These are phyloP conservation scores for Calonectria multiphialidica DNA, from an alignment of 2,329 filamentous ascomycete genomes.

Conservation along the genomic window DNA sequence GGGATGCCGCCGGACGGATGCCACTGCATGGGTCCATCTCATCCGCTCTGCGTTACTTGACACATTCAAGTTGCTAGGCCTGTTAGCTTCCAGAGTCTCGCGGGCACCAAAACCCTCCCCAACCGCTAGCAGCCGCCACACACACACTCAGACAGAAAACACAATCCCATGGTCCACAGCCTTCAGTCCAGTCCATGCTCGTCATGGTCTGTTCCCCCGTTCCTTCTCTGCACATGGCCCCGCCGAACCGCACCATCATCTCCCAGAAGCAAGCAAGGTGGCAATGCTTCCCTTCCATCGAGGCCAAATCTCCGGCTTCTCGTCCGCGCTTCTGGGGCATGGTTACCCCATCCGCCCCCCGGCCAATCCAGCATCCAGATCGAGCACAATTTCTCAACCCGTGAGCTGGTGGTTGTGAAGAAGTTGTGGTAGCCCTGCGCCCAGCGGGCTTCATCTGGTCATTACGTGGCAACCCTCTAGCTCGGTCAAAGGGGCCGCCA, in stretches of 20 bases:
- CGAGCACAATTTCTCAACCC: conserved; percentile 11
- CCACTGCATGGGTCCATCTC: conserved; percentile 37
- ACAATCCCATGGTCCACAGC: conserved; percentile 13
- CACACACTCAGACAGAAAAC: conserved; percentile 14
- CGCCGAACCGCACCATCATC: conserved; percentile 41
- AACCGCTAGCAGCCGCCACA: conserved; percentile 12
- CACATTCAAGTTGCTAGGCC: conserved; percentile 38
- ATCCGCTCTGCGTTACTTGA: conserved; percentile 40
- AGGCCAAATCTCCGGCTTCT: conserved; percentile 29
- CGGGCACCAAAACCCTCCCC: conserved; percentile 12
- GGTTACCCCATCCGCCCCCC: neutral
- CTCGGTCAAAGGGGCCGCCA: conserved; percentile 44
- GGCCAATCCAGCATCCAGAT: conserved; percentile 3
- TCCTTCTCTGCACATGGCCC: conserved; percentile 26
- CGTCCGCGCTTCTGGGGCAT: conserved; percentile 10
- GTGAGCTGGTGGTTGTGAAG: conserved; percentile 24
- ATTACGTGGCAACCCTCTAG: conserved; percentile 46
- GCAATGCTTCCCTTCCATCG: conserved; percentile 26
- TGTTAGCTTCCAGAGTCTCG: conserved; percentile 10
- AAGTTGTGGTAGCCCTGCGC: conserved; percentile 25
- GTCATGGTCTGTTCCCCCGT: conserved; percentile 13
- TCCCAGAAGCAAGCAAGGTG: conserved; percentile 30
- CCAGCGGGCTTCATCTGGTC: conserved; percentile 26
- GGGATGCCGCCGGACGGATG: conserved; percentile 39
- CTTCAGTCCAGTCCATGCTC: conserved; percentile 1